Evolutionary conservation across 1,284 basidiomycete genomes (phyloP).

Genomic region (Apiotrichum domesticum): DNA sequence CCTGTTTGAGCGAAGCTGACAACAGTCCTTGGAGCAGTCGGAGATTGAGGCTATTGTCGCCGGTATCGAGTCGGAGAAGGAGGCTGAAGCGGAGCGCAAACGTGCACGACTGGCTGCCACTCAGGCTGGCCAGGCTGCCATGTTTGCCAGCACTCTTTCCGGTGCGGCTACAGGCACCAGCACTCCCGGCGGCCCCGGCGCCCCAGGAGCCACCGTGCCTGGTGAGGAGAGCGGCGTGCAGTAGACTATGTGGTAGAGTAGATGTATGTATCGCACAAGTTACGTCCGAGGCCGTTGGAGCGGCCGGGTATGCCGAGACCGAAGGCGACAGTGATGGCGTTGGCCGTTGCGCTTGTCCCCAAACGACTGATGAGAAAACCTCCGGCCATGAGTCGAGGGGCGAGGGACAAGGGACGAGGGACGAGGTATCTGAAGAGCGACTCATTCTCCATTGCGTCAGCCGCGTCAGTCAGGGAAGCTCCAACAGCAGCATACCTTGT

Average conservation of each 20-base stretch:
- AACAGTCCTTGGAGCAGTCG: constrained; percentile 69
- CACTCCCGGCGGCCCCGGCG: constrained; percentile 18
- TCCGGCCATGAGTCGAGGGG: too few species aligned
- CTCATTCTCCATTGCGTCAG: too few species aligned
- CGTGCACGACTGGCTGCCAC: constrained; percentile 68
- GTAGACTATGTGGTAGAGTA: constrained; percentile 16
- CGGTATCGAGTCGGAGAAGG: constrained; percentile 91
- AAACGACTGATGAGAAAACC: too few species aligned
- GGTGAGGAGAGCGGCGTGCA: constrained; percentile 40
- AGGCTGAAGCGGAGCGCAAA: constrained; percentile 88
- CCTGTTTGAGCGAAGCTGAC: constrained; percentile 2
- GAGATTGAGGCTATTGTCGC: constrained; percentile 87
- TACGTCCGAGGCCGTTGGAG: too few species aligned
- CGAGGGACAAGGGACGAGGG: too few species aligned
- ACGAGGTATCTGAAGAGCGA: too few species aligned
- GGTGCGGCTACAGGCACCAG: constrained; percentile 20
- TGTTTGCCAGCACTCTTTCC: constrained; percentile 31
- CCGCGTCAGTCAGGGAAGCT: too few species aligned
- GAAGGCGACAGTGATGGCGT: too few species aligned
- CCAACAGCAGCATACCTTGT: too few species aligned
- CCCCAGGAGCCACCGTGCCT: constrained; percentile 27
- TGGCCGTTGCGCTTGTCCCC: too few species aligned
- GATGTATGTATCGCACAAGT: constrained; percentile 2
- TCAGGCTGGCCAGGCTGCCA: constrained; percentile 43
- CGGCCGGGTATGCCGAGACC: too few species aligned